Base-by-base conservation (phyloP, 1,284 basidiomycete genomes). In the Trametes hirsuta region DNA sequence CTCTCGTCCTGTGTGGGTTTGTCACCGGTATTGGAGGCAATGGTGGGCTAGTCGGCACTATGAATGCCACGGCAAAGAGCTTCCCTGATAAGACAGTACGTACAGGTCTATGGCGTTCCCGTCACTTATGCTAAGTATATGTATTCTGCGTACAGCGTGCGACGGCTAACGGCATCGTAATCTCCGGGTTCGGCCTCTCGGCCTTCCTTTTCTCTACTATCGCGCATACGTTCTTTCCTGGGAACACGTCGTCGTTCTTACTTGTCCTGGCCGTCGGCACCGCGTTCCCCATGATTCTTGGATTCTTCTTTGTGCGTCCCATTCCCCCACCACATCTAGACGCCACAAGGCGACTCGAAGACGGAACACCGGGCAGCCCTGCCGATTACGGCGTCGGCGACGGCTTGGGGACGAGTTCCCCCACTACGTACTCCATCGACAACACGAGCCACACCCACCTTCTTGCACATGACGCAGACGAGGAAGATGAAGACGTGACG, bases 101-200 rank as follows among this genome's bases (percentile, higher is more conserved):
- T 74, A 30, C 35, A 37, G n/a, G 15, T 52, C 35, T 25, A 6
- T 47, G 45, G 30, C 22, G 2, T 21, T 53, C 4, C 24, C 10
- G 1, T 30, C 6, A 21, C 11, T 22, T 8, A 30, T 30, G 30
- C n/a, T 36, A 18, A 48, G 18, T 4, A 40, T 30, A 42, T 14
- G 3, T 15, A 22, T 24, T 36, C 10, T 50, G 30, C 8, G 30
- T 30, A n/a, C 53, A 87, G 87, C 80, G 91, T 39, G 91, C 87
- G 1, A 84, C 87, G 0, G 84, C 87, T 0, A 91, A 88, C 1
- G 88, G 87, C 3, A 71, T 91, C 14, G 91, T 94, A 21, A 76
- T 93, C 15, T 90, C 90, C 0, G 93, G 90, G n/a, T 93, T 93
- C 61, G 93, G 93, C 0, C 80, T 94, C 5, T 92, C 90, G 8